phyloP scores from a whole-genome alignment of 2,329 filamentous ascomycete genomes.

The Nemania sp. region DNA sequence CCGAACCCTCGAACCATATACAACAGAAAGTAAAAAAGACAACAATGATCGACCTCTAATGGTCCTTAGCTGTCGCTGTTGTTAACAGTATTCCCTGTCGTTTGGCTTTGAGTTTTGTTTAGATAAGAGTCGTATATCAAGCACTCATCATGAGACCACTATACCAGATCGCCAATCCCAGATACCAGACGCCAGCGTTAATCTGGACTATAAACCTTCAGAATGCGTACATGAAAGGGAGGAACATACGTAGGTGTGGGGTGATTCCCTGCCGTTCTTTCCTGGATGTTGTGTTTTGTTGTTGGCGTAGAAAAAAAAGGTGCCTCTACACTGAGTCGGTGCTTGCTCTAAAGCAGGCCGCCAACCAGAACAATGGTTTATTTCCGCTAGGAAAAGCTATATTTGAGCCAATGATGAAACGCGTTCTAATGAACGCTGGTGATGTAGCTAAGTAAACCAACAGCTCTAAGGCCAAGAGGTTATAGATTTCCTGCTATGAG shows the following conservation, averaged over 20 bases:
- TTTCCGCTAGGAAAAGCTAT: constrained; percentile 13
- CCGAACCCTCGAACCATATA: constrained; percentile 8
- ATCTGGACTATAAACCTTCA: constrained; percentile 20
- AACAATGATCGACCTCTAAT: constrained; percentile 11
- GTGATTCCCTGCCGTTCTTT: constrained; percentile 24
- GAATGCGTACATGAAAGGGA: constrained; percentile 14
- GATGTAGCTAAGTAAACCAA: constrained; percentile 16
- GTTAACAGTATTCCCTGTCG: background rate
- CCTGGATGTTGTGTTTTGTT: constrained; percentile 17
- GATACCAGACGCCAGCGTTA: constrained; percentile 4
- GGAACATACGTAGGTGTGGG: constrained; percentile 15
- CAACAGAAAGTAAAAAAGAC: constrained; percentile 13
- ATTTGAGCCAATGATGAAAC: constrained; percentile 14
- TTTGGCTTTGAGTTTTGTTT: constrained; percentile 3
- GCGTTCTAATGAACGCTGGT: constrained; percentile 10
- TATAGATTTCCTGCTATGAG: constrained; percentile 9
- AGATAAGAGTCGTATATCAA: constrained; percentile 18
- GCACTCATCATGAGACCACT: constrained; percentile 8
- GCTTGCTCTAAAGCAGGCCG: constrained; percentile 19
- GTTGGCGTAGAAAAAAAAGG: constrained; percentile 12
- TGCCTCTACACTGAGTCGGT: constrained; percentile 7
- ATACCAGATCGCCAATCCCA: constrained; percentile 13
- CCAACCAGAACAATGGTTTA: constrained; percentile 14
- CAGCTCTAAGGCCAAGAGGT: constrained; percentile 12
- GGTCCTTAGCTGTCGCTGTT: constrained; percentile 3